These are phyloP conservation scores for Eucalyptus cloeziana DNA, from an alignment of 345 rosid genomes.

Conservation along the genomic window DNA sequence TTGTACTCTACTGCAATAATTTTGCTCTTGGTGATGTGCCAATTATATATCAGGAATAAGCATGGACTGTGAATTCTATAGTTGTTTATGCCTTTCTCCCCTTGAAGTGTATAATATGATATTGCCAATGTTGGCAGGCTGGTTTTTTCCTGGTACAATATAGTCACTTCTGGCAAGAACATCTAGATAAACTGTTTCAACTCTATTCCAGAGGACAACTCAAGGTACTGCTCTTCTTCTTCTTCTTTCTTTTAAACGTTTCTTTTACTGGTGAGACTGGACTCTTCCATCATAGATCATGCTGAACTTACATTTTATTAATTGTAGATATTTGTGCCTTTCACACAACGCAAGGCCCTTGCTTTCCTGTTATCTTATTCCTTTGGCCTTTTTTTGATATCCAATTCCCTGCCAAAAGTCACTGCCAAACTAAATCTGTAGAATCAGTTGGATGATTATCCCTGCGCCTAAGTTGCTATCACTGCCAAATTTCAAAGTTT, in stretches of 20 bases:
- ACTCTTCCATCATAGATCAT: neutral
- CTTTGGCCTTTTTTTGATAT: neutral
- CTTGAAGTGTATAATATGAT: neutral
- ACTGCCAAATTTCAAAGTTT: neutral
- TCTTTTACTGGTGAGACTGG: neutral
- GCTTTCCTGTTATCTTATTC: neutral
- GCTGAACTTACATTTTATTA: neutral
- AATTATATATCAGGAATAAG: neutral
- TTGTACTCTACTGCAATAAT: neutral
- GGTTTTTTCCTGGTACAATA: constrained; percentile 87
- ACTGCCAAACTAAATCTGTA: neutral
- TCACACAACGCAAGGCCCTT: neutral
- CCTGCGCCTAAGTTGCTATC: neutral
- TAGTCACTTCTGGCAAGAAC: constrained; percentile 67
- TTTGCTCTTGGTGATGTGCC: neutral
- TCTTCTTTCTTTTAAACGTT: neutral
- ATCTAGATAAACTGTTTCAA: constrained; percentile 48
- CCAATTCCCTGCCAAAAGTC: neutral
- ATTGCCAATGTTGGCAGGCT: constrained; percentile 35
- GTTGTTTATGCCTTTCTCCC: neutral
- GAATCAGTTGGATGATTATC: neutral
- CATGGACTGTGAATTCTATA: neutral
- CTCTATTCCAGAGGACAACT: constrained; percentile 77
- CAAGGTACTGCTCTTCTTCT: constrained; percentile 32
- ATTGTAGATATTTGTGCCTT: neutral